Evolutionary conservation across 345 rosid species (phyloP).

Genomic region (Angophora floribunda): DNA sequence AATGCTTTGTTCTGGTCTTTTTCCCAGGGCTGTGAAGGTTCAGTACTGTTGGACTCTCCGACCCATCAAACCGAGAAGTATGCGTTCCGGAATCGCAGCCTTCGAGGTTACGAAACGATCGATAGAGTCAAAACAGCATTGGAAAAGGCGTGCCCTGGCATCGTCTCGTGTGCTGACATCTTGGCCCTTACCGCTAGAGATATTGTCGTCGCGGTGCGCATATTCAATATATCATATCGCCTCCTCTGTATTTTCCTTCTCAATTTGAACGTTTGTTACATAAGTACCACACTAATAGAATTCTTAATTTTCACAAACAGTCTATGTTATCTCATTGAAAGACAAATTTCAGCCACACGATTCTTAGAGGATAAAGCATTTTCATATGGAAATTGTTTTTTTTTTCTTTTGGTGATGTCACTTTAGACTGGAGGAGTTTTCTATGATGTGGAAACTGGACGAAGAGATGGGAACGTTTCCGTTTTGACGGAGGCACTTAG

Average conservation of each 20-base stretch:
- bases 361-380: neutral
- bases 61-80: constrained; percentile 43
- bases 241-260: neutral
- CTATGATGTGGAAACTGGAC: constrained; percentile 47
- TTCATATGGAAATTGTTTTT: neutral
- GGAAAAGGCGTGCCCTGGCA: constrained; percentile 59
- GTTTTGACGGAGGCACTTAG: constrained; percentile 3
- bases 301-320: neutral
- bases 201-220: constrained; percentile 28
- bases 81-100: constrained; percentile 32
- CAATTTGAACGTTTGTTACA: neutral
- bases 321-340: neutral
- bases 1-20: neutral
- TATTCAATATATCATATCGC: neutral
- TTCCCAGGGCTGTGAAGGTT: constrained; percentile 81
- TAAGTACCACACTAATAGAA: neutral
- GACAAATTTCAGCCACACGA: too few species aligned
- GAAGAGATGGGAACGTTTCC: constrained; percentile 54
- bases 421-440: constrained; percentile 24
- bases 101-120: constrained; percentile 53
- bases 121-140: constrained; percentile 50
- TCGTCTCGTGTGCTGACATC: constrained; percentile 77
- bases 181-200: constrained; percentile 59
- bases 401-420: neutral
- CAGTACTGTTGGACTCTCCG: constrained; percentile 46